Conservation (phyloP, 306 rosid genomes). For the Cucumis hystrix region DNA sequence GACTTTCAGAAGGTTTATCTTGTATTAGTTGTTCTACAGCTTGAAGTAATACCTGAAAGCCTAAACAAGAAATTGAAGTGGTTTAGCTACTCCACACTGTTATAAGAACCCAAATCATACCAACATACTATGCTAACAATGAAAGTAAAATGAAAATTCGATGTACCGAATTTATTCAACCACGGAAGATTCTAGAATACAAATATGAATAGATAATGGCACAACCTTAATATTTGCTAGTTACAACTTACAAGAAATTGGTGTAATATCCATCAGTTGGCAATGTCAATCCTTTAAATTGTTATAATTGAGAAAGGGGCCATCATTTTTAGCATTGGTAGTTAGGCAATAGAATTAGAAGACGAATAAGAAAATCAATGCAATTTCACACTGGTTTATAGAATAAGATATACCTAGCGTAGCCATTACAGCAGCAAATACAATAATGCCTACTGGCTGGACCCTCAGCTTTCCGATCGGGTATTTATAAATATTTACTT, state of each 20-base stretch:
- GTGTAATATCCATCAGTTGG: neutral
- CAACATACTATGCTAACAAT: neutral
- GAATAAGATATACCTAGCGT: conserved; percentile 48
- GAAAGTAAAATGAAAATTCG: neutral
- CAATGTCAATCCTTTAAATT: neutral
- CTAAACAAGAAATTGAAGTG: conserved; percentile 26
- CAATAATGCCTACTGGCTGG: conserved; percentile 90
- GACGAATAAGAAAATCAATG: neutral
- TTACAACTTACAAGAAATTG: neutral
- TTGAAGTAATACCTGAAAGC: conserved; percentile 75
- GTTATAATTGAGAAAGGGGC: neutral
- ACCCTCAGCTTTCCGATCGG: conserved; percentile 91
- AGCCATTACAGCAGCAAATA: conserved; percentile 95
- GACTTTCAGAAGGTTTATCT: conserved; percentile 31
- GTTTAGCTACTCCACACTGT: neutral
- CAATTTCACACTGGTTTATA: conserved; percentile 2
- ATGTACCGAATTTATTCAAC: neutral
- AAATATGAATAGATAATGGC: neutral
- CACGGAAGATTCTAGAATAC: neutral
- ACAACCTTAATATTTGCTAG: neutral
- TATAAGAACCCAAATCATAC: neutral
- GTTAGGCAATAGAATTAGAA: neutral
- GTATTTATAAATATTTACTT: conserved; percentile 52
- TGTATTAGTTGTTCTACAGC: conserved; percentile 52
- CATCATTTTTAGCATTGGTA: neutral